These are phyloP conservation scores for Phalaenopsis aphrodite DNA, from an alignment of 106 monocot genomes.

Conservation along the genomic window DNA sequence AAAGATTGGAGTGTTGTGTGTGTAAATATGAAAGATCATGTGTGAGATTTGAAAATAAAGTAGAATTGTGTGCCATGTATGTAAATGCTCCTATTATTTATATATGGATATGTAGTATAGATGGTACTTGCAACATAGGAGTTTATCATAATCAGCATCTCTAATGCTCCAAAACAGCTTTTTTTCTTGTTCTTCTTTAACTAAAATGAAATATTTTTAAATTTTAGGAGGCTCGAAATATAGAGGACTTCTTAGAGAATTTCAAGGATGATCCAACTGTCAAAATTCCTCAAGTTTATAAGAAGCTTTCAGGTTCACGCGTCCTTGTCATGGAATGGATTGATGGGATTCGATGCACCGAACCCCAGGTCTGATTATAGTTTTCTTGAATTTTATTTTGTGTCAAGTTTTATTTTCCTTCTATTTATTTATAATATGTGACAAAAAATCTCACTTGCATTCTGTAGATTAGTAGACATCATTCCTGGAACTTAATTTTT, in stretches of 20 bases:
- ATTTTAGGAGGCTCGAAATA: constrained; percentile 83
- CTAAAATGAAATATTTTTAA: constrained; percentile 1
- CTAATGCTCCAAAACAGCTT: not conserved
- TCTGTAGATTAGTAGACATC: not conserved
- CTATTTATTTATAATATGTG: not conserved
- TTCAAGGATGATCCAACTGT: constrained; percentile 94
- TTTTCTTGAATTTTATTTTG: not conserved
- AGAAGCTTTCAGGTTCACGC: constrained; percentile 68
- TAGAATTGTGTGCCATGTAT: no score
- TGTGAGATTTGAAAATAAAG: no score
- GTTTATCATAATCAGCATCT: not conserved
- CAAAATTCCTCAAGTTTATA: constrained; percentile 96
- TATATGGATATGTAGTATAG: not conserved
- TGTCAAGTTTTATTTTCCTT: not conserved
- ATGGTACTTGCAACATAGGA: constrained; percentile 7
- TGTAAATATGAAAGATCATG: no score
- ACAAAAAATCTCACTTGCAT: not conserved
- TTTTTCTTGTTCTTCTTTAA: not conserved
- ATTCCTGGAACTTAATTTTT: not conserved
- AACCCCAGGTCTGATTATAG: constrained; percentile 59
- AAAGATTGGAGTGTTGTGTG: no score
- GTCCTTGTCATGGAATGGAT: constrained; percentile 99
- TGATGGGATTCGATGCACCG: constrained; percentile 91
- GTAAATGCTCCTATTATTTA: no score
- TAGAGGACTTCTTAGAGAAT: constrained; percentile 96